Conservation (phyloP, 208 protist species). For the Trypanosoma scelopori region DNA sequence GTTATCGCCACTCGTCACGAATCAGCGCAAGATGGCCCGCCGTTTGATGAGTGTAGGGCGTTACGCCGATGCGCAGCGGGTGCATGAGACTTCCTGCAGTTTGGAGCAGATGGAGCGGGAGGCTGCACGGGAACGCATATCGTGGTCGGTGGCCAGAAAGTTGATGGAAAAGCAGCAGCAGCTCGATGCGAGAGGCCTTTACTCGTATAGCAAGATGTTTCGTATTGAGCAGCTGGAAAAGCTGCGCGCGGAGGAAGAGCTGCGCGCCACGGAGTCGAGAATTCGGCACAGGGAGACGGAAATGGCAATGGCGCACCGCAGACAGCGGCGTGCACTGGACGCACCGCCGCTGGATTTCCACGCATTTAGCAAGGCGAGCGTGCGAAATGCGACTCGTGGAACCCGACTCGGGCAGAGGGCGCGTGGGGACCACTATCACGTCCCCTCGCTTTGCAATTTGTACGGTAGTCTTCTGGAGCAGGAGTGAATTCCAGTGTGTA, state of each 20-base stretch:
- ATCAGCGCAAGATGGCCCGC: constrained; percentile 34
- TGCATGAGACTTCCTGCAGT: constrained; percentile 10
- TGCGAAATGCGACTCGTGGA: constrained; percentile 39
- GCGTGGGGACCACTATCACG: constrained; percentile 41
- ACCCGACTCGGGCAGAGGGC: constrained; percentile 47
- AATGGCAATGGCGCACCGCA: constrained; percentile 53
- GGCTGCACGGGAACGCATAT: constrained; percentile 13
- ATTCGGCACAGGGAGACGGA: constrained; percentile 51
- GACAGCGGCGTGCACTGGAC: constrained; percentile 39
- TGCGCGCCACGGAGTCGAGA: constrained; percentile 26
- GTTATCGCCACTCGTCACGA: constrained; percentile 27
- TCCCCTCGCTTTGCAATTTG: constrained; percentile 59
- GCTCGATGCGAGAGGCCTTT: constrained; percentile 3
- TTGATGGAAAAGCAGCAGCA: constrained; percentile 14
- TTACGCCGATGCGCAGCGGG: constrained; percentile 35
- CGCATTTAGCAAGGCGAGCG: constrained; percentile 25
- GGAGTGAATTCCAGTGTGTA: neutral
- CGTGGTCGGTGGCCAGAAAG: constrained; percentile 23
- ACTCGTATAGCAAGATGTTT: constrained; percentile 19
- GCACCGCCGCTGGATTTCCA: constrained; percentile 18
- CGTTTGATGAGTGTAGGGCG: constrained; percentile 31
- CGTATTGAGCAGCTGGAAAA: constrained; percentile 16
- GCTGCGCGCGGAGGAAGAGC: constrained; percentile 15
- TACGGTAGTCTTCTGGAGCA: constrained; percentile 45
- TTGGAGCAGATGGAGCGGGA: constrained; percentile 5